Conservation (phyloP, 208 protist genomes). For the Kentomonas sorsogonicus region DNA sequence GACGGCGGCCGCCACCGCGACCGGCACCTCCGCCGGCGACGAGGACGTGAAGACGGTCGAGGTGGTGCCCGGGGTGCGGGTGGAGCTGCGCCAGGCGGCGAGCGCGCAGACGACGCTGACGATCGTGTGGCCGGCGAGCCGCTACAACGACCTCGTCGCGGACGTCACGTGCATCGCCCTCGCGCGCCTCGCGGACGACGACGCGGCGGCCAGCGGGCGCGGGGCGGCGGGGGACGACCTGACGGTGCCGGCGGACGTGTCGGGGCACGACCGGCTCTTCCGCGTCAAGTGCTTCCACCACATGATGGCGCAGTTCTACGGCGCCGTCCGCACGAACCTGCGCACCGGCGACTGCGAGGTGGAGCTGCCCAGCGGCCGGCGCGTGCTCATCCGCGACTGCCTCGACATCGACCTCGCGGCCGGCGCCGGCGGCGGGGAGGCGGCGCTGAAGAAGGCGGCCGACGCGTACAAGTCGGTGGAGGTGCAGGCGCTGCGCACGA, state of each 20-base stretch:
- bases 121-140: conserved; percentile 74
- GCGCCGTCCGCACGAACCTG: conserved; percentile 70
- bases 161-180: conserved; percentile 87
- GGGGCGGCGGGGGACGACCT: conserved; percentile 32
- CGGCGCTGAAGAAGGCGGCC: conserved; percentile 45
- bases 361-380: conserved; percentile 64
- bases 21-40: not conserved
- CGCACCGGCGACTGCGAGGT: conserved; percentile 57
- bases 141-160: conserved; percentile 86
- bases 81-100: conserved; percentile 30
- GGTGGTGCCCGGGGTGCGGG: conserved; percentile 64
- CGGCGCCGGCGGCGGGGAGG: conserved; percentile 10
- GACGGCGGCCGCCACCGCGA: conserved; percentile 9
- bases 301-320: conserved; percentile 89
- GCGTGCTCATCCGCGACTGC: conserved; percentile 66
- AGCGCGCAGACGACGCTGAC: conserved; percentile 78
- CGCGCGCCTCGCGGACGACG: conserved; percentile 63
- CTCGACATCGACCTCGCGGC: conserved; percentile 81
- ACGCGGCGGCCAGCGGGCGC: conserved; percentile 26
- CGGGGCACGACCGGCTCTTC: conserved; percentile 78
- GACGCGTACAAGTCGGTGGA: conserved; percentile 48
- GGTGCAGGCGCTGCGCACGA: conserved; percentile 63
- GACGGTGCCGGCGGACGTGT: conserved; percentile 58
- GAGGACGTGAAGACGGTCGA: conserved; percentile 27
- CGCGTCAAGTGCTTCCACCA: conserved; percentile 90